A percentile compares a stretch with the other conserved stretches of the same genome.
Evolutionary conservation across 192 early-diverging fungal species (phyloP).

Genomic region (Entomortierella lignicola): DNA sequence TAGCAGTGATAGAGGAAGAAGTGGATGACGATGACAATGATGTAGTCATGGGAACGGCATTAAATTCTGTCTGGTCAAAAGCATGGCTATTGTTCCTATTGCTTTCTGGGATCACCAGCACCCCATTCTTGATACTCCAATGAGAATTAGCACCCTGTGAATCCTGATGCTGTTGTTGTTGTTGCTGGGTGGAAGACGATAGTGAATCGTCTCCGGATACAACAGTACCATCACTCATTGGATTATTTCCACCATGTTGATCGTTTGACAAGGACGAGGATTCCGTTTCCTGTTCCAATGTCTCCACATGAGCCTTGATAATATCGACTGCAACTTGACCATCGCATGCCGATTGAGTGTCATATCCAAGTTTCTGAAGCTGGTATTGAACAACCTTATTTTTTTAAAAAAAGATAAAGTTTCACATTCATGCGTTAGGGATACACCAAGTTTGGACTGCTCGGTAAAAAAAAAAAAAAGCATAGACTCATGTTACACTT

Average conservation of each 20-base stretch:
- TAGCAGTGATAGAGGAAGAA: background rate
- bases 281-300: background rate
- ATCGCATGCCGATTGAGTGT: slow-evolving; percentile 60
- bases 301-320: slow-evolving; percentile 32
- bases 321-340: slow-evolving; percentile 68
- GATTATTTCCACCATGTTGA: background rate
- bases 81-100: slow-evolving; percentile 27
- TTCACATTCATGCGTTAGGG: no score
- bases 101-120: slow-evolving; percentile 13
- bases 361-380: slow-evolving; percentile 64
- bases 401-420: background rate
- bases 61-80: slow-evolving; percentile 26
- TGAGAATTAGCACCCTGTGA: no score
- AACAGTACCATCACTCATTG: no score
- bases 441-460: no score
- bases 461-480: no score
- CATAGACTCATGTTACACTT: background rate
- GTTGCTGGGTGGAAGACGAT: no score
- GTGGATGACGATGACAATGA: no score
- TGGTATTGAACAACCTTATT: slow-evolving; percentile 64
- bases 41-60: no score
- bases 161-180: no score
- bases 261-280: background rate
- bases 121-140: slow-evolving; percentile 7
- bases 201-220: no score